Percentiles rank a stretch among this genome's conserved stretches.
phyloP scores from a whole-genome alignment of 1,284 basidiomycete genomes.

The Malassezia furfur region DNA sequence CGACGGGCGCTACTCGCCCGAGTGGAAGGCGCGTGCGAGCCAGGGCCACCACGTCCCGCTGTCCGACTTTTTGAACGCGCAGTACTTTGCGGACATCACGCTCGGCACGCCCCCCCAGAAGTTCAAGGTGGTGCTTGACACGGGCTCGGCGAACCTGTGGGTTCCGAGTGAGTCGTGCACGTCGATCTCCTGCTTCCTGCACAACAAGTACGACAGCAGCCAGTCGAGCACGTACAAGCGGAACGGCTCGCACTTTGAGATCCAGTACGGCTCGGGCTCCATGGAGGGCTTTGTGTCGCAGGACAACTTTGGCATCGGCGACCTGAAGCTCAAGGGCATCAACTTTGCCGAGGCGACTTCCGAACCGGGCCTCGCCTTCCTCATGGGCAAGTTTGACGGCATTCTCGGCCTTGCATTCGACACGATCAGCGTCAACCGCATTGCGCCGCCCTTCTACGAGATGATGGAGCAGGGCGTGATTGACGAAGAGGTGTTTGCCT shows the following conservation, averaged over 20 bases:
- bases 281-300: constrained; percentile 93
- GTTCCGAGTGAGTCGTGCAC: constrained; percentile 79
- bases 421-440: constrained; percentile 89
- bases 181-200: constrained; percentile 96
- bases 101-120: constrained; percentile 71
- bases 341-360: constrained; percentile 94
- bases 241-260: constrained; percentile 83
- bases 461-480: constrained; percentile 79
- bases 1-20: constrained; percentile 23
- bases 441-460: constrained; percentile 88
- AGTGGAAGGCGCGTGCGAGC: constrained; percentile 50
- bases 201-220: constrained; percentile 81
- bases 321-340: constrained; percentile 65
- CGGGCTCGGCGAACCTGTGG: constrained; percentile 86
- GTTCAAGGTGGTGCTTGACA: constrained; percentile 68
- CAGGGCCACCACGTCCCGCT: constrained; percentile 83
- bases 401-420: constrained; percentile 92
- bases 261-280: constrained; percentile 91
- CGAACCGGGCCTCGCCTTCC: constrained; percentile 94
- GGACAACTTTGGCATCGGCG: constrained; percentile 74
- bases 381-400: constrained; percentile 80
- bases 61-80: constrained; percentile 93
- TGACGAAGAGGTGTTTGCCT: constrained; percentile 80
- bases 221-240: constrained; percentile 75
- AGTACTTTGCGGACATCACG: constrained; percentile 83